Base-by-base conservation (phyloP, 768 basidiomycete genomes). In the Crassisporium funariophilum region DNA sequence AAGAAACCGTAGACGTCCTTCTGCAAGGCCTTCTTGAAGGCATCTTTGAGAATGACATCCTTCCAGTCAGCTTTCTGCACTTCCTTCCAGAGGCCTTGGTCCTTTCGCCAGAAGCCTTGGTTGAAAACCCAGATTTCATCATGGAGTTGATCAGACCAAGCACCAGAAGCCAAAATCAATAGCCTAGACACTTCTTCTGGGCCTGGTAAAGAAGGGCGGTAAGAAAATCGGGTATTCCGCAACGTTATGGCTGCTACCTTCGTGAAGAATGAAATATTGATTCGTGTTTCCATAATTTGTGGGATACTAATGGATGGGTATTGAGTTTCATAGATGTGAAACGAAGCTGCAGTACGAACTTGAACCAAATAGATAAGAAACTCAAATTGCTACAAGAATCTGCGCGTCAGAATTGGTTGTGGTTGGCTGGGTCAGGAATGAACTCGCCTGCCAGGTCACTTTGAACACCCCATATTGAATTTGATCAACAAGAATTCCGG, bases 1-100 rank as follows among this genome's bases (percentile, higher is more conserved):
- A 91, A 91, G 72, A 94, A 94, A 0, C 85, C 86, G 23, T 80
- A 77, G 7, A 92, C 72, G 37, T 93, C 91, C 56, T 88, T 84
- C 66, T 84, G 76, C 17, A 94, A 50, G 2, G 71, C 67, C 24
- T 67, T 68, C 69, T 93, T 93, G 69, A 84, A 86, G 5, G 74
- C 72, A 0, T 82, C 77, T 49, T 84, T 82, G 49, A 91, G 73
- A 41, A 91, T 81, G 24, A 91, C 79, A 49, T 88, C 84, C 20
- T 81, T 71, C 88, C 88, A 91, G 57, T 81, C 71, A 1, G 84
- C 84, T 53, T 77, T 77, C 59, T 84, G 81, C 15, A 85, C 63
- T 52, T 79, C 76, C 3, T 49, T 37, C 85, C 85, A 91, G 11
- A 91, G 75, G 0, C 55, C 56, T 38, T 71, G 72, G 55, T 81